Evolutionary conservation across 129 eudicot genomes (phyloP), one percentile per base, ranked within the genome.

Genomic region (Glebionis coronaria): DNA sequence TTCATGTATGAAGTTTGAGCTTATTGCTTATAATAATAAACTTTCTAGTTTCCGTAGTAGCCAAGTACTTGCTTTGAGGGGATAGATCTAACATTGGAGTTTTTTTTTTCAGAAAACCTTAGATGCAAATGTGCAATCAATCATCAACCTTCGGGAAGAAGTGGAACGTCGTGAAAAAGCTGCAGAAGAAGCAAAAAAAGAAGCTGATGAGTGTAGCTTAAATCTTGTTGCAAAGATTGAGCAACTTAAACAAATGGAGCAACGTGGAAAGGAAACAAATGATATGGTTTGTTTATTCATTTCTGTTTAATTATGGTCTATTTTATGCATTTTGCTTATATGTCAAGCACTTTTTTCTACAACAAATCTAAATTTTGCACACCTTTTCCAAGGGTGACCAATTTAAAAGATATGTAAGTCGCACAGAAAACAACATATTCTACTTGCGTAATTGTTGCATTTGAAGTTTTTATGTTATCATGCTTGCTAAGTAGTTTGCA

Each of bases 221-320:
- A 73, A 76, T 27, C 69, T 73, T 18, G 68, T 71, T 44, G 44
- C 56, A 11, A 70, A 73, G 68, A 84, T 83, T 47, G 86, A 87
- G 15, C 85, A 83, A 28, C 79, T 87, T 19, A 82, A 72, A 65
- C 45, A 49, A 59, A 77, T 77, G 69, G 70, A 83, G 19, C 85
- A 79, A 63, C 83, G 8, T 19, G 93, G 90, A 28, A 85, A 81
- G 64, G 88, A 82, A 74, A 84, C 90, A 76, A 91, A 91, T 66
- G 88, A 75, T 66, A 81, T 79, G 95, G 97, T 91, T 75, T 10
- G 64, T 27, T 4, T 3, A 3, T 13, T 31, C 15, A 58, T 58
- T 13, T 27, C 11, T 69, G 8, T 15, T 46, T 9, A 1, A n/a
- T n/a, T n/a, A n/a, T 65, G 4, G 10, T 65, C 12, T 62, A 4